These are phyloP conservation scores for Hydnum rufescens DNA, from an alignment of 768 basidiomycete species.

Conservation along the genomic window DNA sequence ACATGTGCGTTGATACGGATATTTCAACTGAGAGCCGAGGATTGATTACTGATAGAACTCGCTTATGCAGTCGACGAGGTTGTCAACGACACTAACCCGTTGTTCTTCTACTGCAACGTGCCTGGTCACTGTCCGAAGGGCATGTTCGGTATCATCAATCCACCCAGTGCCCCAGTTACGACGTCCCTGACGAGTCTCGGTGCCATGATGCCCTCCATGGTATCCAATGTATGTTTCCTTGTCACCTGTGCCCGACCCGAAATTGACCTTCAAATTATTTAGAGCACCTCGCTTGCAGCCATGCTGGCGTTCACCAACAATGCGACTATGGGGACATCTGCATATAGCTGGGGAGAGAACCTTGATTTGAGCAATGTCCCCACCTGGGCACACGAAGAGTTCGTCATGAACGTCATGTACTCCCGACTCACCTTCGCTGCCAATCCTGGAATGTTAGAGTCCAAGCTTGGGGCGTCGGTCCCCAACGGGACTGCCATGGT, in stretches of 20 bases:
- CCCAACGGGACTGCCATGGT: conserved; percentile 3
- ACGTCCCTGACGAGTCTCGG: conserved; percentile 24
- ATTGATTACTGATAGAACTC: not conserved
- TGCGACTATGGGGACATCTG: conserved; percentile 28
- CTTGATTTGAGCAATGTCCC: conserved; percentile 39
- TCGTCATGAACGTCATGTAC: conserved; percentile 38
- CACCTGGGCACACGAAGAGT: conserved; percentile 28
- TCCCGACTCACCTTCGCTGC: conserved; percentile 26
- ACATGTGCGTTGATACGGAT: conserved; percentile 23
- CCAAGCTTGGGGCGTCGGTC: conserved; percentile 15
- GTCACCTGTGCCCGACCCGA: not conserved
- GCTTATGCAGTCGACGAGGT: conserved; percentile 34
- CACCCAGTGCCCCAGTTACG: conserved; percentile 19
- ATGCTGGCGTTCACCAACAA: conserved; percentile 33
- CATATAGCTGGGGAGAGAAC: conserved; percentile 39
- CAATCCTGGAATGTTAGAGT: conserved; percentile 32
- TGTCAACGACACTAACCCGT: conserved; percentile 54
- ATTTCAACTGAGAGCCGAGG: not conserved
- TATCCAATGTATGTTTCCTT: conserved; percentile 11
- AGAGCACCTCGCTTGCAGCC: conserved; percentile 37
- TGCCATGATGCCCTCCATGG: conserved; percentile 29
- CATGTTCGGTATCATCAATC: conserved; percentile 44
- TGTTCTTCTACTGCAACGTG: conserved; percentile 55
- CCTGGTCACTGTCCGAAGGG: conserved; percentile 60
- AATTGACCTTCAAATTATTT: not conserved